phyloP scores from a whole-genome alignment of 139 green algal species.

The Choricystis sp. region DNA sequence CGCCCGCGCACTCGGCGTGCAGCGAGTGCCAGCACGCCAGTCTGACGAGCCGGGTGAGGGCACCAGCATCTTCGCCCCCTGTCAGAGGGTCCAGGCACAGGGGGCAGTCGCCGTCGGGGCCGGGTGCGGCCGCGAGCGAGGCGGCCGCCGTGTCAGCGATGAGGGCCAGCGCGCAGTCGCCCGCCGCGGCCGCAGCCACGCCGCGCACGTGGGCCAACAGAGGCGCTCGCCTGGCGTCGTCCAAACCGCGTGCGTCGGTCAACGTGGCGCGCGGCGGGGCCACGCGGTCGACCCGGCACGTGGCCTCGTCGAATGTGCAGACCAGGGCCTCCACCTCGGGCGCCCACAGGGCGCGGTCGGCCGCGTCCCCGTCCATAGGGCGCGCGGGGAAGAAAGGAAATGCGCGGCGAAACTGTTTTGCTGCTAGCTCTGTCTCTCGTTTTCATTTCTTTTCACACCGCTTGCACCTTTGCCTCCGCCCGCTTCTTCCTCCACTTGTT shows the following conservation, averaged over 20 bases:
- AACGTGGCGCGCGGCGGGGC: not conserved
- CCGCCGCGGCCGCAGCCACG: too few species aligned
- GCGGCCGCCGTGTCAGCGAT: not conserved
- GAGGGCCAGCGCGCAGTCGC: not conserved
- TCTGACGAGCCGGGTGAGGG: not conserved
- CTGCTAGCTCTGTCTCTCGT: too few species aligned
- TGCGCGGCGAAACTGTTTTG: too few species aligned
- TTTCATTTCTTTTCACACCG: not conserved
- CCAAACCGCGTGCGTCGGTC: not conserved
- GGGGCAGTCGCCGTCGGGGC: not conserved
- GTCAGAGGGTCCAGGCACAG: not conserved
- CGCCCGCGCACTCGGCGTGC: too few species aligned
- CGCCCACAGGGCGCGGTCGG: not conserved
- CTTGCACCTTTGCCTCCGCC: not conserved
- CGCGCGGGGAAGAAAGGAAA: not conserved
- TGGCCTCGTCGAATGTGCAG: not conserved
- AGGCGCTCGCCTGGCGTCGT: not conserved
- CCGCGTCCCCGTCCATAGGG: not conserved
- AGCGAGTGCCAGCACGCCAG: not conserved
- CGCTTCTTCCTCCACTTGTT: not conserved
- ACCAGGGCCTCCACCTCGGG: not conserved
- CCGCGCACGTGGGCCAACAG: not conserved
- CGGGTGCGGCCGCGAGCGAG: not conserved
- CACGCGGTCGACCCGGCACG: not conserved
- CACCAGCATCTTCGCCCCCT: not conserved